phyloP scores from a whole-genome alignment of 192 early-diverging fungal species.

The Paraglomus brasilianum region DNA sequence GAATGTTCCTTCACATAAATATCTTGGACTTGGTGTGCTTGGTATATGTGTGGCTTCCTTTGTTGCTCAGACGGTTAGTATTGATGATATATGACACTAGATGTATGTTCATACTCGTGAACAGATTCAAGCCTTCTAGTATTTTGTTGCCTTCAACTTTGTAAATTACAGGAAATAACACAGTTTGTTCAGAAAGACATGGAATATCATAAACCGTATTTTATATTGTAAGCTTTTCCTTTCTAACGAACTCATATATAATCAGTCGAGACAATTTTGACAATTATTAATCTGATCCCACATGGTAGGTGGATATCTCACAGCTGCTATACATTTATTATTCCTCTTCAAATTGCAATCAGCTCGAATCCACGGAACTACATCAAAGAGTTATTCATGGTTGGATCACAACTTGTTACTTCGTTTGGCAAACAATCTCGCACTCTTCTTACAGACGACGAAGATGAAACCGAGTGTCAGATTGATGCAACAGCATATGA shows the following conservation, averaged over 20 bases:
- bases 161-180: conserved; percentile 45
- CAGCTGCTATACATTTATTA: conserved; percentile 40
- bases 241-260: conserved; percentile 34
- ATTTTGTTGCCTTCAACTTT: neutral
- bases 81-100: neutral
- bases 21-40: neutral
- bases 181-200: conserved; percentile 58
- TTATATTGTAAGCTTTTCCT: conserved; percentile 51
- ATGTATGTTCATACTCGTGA: conserved; percentile 4
- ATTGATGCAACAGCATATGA: neutral
- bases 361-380: neutral
- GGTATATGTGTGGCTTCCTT: conserved; percentile 24
- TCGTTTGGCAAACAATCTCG: neutral
- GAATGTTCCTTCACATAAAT: neutral
- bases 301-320: conserved; percentile 43
- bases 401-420: conserved; percentile 22
- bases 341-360: conserved; percentile 40
- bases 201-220: conserved; percentile 61
- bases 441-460: neutral
- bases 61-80: conserved; percentile 24
- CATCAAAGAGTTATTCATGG: conserved; percentile 6
- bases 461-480: neutral
- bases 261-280: conserved; percentile 31
- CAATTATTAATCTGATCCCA: neutral
- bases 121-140: neutral